Base-by-base conservation (phyloP, 2,329 filamentous ascomycete species). In the Elsinoe ampelina region DNA sequence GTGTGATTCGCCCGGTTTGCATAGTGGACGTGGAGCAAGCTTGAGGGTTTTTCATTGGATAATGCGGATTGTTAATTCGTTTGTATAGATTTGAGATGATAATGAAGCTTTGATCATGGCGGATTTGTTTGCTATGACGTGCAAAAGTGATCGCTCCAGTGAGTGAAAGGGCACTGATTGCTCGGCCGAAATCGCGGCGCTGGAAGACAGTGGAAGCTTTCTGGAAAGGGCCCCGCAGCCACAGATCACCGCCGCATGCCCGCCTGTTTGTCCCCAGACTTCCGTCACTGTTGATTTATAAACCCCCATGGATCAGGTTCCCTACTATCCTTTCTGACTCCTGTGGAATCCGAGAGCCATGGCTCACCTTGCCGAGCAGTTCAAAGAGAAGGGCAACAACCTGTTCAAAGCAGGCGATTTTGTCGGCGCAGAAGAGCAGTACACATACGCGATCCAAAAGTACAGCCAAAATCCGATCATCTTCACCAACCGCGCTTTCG, bases 401-500 rank as follows among this genome's bases (percentile, higher is more conserved):
- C 78, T 77, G 66, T 92, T 87, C 71, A 77, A 81, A 60, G 71
- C 75, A 7, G 81, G 80, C 60, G 82, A 91, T 63, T 91, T 79
- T 66, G 69, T 72, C 4, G 77, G 73, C 20, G 87, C 87, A 36
- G 86, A 89, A 61, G 77, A 76, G 17, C 73, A 84, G 58, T 92
- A 92, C 70, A 85, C 85, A 3, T 81, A 87, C 70, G 87, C 87
- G 74, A 90, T 95, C 63, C 82, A 87, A 64, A 82, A 84, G 67
- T 88, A 95, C 71, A 80, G 87, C 3, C 79, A 76, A 57, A 93
- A 95, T 67, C 82, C 86, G 1, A 77, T 86, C 30, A 80, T 95
- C 52, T 96, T 90, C 73, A 92, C 89, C 38, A 97, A 96, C 73
- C 87, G 91, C 55, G 88, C 90, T 54, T 86, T 95, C 73, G 84